These are phyloP conservation scores for Hymenoscyphus linearis DNA, from an alignment of 2,329 filamentous ascomycete species.

Conservation along the genomic window DNA sequence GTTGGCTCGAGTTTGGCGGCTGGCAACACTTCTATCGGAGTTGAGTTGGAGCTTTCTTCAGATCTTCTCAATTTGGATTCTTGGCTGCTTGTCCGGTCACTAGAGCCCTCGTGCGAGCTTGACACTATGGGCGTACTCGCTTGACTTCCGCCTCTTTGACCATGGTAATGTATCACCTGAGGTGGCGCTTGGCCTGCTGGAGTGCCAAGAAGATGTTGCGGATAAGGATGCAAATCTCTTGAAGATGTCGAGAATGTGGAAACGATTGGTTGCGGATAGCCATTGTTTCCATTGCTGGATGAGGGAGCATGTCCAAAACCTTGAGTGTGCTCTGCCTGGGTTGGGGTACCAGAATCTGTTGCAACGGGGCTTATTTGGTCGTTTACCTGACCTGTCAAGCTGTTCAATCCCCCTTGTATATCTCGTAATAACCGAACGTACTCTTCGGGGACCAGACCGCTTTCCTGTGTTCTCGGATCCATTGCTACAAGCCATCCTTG, in stretches of 20 bases:
- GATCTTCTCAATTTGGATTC: slow-evolving; percentile 22
- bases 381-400: slow-evolving; percentile 56
- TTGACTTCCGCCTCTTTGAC: slow-evolving; percentile 62
- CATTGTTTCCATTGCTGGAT: slow-evolving; percentile 44
- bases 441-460: slow-evolving; percentile 90
- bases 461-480: slow-evolving; percentile 90
- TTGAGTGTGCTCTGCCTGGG: slow-evolving; percentile 51
- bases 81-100: slow-evolving; percentile 25
- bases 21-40: slow-evolving; percentile 22
- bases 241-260: slow-evolving; percentile 67
- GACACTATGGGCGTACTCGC: slow-evolving; percentile 55
- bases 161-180: slow-evolving; percentile 63
- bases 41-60: slow-evolving; percentile 21
- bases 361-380: slow-evolving; percentile 45
- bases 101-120: slow-evolving; percentile 24
- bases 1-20: slow-evolving; percentile 21
- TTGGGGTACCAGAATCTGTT: slow-evolving; percentile 56
- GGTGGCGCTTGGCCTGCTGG: slow-evolving; percentile 58
- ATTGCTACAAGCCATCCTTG: slow-evolving; percentile 97
- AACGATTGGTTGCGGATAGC: slow-evolving; percentile 63
- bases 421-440: slow-evolving; percentile 90
- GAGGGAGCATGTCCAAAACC: slow-evolving; percentile 44
- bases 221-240: slow-evolving; percentile 63
- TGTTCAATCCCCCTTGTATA: slow-evolving; percentile 84
- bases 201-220: slow-evolving; percentile 57